Conservation (phyloP, 805 yeast genomes). For the Huiozyma sinensis region DNA sequence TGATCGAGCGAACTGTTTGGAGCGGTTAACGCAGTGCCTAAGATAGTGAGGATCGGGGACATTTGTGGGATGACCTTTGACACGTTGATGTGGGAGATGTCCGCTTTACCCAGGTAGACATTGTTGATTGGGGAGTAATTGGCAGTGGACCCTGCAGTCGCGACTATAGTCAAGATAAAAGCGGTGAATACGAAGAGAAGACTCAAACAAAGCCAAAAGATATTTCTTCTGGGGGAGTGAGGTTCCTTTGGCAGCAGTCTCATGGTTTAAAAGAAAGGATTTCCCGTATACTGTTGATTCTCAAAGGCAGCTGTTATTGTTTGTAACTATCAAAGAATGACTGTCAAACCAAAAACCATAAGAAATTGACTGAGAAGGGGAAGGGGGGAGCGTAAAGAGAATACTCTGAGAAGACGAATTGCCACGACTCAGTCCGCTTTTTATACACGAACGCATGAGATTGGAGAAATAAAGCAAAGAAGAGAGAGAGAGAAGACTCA, state of each 20-base stretch:
- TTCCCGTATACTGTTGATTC: too few relatives aligned
- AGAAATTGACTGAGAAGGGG: too few relatives aligned
- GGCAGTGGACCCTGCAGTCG: constrained; percentile 25
- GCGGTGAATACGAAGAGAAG: constrained; percentile 17
- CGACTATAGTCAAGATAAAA: constrained; percentile 21
- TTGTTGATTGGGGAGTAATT: constrained; percentile 22
- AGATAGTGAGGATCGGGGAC: constrained; percentile 21
- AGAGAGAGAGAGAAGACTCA: too few relatives aligned
- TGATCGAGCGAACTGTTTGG: constrained; percentile 15
- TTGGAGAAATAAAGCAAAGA: too few relatives aligned
- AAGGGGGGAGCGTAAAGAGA: too few relatives aligned
- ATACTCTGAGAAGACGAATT: too few relatives aligned
- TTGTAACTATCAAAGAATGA: too few relatives aligned
- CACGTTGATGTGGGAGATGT: constrained; percentile 26
- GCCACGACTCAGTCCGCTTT: too few relatives aligned
- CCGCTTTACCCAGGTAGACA: constrained; percentile 25
- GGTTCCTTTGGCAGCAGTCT: constrained; percentile 1
- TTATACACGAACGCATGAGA: too few relatives aligned
- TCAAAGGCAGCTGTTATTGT: too few relatives aligned
- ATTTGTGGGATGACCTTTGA: constrained; percentile 26
- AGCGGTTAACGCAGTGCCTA: constrained; percentile 24
- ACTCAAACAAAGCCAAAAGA: not conserved
- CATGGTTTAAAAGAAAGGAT: not conserved
- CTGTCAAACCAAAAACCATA: too few relatives aligned
- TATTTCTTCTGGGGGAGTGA: constrained; percentile 1